Percentiles rank a stretch among this genome's conserved stretches.
Conservation (phyloP, 2,329 filamentous ascomycete species). For the Cercospora sp. region DNA sequence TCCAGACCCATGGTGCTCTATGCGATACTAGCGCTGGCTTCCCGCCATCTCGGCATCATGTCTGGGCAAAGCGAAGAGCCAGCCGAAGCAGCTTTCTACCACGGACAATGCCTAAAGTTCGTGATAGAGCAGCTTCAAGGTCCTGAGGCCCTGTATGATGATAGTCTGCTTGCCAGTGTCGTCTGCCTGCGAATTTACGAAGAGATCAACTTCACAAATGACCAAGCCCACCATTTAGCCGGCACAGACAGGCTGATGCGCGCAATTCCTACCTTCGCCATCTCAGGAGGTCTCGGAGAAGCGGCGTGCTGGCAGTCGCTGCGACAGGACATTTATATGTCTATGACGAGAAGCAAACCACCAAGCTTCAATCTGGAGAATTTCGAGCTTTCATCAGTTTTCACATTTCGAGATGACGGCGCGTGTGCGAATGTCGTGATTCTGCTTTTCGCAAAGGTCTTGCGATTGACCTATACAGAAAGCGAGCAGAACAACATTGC, state of each 20-base stretch:
- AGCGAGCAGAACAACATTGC: not conserved
- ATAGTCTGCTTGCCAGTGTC: conserved; percentile 39
- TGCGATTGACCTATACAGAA: conserved; percentile 30
- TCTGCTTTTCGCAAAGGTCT: conserved; percentile 44
- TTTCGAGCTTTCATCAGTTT: conserved; percentile 43
- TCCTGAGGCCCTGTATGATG: conserved; percentile 31
- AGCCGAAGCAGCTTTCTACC: conserved; percentile 39
- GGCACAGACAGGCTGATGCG: conserved; percentile 45
- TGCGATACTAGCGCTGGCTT: conserved; percentile 41
- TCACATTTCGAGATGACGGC: conserved; percentile 42
- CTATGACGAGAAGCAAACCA: conserved; percentile 41
- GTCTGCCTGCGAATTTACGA: conserved; percentile 42
- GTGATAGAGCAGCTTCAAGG: conserved; percentile 39
- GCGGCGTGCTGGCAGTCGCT: conserved; percentile 48
- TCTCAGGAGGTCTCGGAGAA: conserved; percentile 45
- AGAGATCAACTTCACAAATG: conserved; percentile 37
- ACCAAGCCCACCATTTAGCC: conserved; percentile 43
- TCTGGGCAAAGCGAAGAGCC: conserved; percentile 25
- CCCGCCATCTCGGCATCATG: conserved; percentile 38
- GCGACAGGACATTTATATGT: conserved; percentile 47
- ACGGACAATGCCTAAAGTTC: conserved; percentile 40
- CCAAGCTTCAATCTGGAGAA: conserved; percentile 44
- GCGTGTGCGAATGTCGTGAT: conserved; percentile 45
- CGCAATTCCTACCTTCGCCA: conserved; percentile 43
- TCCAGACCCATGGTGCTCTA: conserved; percentile 39